Conservation (phyloP, 139 green algal species). For the Chlorella vulgaris region DNA sequence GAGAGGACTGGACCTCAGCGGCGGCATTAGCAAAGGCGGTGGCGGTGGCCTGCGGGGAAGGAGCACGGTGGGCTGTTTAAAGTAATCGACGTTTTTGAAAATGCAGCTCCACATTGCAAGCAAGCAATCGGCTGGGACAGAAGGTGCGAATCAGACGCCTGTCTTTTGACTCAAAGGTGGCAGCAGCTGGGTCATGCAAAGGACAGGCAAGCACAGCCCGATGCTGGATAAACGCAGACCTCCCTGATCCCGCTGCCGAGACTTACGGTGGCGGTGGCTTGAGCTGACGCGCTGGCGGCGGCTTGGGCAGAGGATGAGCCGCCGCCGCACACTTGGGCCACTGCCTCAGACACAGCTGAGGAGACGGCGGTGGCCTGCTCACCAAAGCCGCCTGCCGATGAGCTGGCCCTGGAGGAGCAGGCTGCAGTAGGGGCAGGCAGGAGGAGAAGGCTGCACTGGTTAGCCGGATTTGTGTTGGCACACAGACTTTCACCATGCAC, state of each 20-base stretch:
- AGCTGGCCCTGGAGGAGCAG: slow-evolving; percentile 17
- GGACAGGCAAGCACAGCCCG: too few species aligned
- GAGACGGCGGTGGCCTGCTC: slow-evolving; percentile 1
- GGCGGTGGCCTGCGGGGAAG: neutral
- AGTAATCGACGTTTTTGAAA: slow-evolving; percentile 46
- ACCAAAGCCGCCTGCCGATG: slow-evolving; percentile 10
- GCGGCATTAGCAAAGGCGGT: neutral
- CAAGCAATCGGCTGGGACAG: too few species aligned
- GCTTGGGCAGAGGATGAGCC: neutral
- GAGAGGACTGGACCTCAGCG: slow-evolving; percentile 6
- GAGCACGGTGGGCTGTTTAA: neutral
- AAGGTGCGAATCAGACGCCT: too few species aligned
- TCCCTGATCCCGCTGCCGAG: too few species aligned
- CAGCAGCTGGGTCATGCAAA: too few species aligned
- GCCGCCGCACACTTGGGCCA: neutral
- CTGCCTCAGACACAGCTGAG: neutral
- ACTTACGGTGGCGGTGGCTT: slow-evolving; percentile 37
- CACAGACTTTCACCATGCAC: neutral
- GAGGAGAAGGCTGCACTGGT: too few species aligned
- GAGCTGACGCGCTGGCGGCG: neutral
- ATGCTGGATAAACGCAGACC: too few species aligned
- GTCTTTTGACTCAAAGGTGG: too few species aligned
- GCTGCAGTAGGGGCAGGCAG: neutral
- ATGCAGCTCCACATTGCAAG: too few species aligned
- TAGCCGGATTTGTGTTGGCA: too few species aligned